phyloP scores from a whole-genome alignment of 2,329 filamentous ascomycete genomes.

The Penicillium sp. region DNA sequence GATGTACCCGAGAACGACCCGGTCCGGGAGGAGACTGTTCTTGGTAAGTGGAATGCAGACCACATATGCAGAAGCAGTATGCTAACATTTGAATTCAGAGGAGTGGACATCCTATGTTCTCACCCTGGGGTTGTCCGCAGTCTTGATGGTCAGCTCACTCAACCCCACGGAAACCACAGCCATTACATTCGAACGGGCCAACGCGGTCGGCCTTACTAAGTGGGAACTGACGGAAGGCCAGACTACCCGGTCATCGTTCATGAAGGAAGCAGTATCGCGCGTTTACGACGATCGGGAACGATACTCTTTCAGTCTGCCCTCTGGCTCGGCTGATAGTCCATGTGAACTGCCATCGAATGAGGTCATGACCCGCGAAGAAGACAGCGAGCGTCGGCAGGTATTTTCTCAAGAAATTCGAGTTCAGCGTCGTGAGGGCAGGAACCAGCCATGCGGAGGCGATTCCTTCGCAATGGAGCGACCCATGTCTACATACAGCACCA shows the following conservation, averaged over 20 bases:
- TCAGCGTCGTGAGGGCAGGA: slow-evolving; percentile 18
- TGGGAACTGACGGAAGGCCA: slow-evolving; percentile 53
- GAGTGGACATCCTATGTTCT: slow-evolving; percentile 63
- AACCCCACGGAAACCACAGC: slow-evolving; percentile 40
- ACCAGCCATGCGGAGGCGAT: slow-evolving; percentile 10
- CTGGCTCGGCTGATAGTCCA: slow-evolving; percentile 10
- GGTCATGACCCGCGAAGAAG: slow-evolving; percentile 9
- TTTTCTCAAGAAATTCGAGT: slow-evolving; percentile 36
- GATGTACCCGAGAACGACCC: slow-evolving; percentile 47
- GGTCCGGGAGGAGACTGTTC: slow-evolving; percentile 50
- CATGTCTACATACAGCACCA: slow-evolving; percentile 39
- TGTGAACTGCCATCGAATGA: neutral
- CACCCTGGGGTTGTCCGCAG: slow-evolving; percentile 57
- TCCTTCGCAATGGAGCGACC: slow-evolving; percentile 38
- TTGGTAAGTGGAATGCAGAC: slow-evolving; percentile 42
- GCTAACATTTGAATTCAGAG: slow-evolving; percentile 41
- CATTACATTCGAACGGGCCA: slow-evolving; percentile 54
- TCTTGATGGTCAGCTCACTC: slow-evolving; percentile 52
- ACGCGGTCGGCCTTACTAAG: slow-evolving; percentile 55
- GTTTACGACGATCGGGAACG: slow-evolving; percentile 53
- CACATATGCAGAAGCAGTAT: neutral
- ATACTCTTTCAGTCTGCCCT: slow-evolving; percentile 7
- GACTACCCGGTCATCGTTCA: slow-evolving; percentile 55
- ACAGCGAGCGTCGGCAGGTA: slow-evolving; percentile 31
- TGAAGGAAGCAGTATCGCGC: slow-evolving; percentile 60